These are phyloP conservation scores for Cymbidium sinense DNA, from an alignment of 106 monocot species.

Conservation along the genomic window DNA sequence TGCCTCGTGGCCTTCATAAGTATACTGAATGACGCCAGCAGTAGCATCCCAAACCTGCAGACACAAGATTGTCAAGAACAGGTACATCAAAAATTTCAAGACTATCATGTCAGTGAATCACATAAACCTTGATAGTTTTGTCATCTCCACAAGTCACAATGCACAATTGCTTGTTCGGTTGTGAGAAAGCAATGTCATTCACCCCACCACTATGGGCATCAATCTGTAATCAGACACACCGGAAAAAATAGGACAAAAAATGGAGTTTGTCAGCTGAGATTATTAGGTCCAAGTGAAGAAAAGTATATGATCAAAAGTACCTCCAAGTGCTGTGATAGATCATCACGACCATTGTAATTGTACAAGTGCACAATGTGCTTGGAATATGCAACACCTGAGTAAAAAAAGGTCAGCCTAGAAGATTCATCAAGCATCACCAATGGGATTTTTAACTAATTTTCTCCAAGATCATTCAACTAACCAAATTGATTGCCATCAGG, in stretches of 20 bases:
- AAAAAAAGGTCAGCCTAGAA: not conserved
- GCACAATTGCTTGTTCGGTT: conserved; percentile 31
- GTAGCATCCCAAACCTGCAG: conserved; percentile 46
- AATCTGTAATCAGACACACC: conserved; percentile 30
- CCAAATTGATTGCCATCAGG: conserved; percentile 37
- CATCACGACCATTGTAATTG: conserved; percentile 35
- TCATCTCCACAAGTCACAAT: conserved; percentile 85
- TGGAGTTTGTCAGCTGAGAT: not conserved
- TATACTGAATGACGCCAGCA: conserved; percentile 19
- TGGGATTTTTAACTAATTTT: not conserved
- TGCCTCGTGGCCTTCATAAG: conserved; percentile 43
- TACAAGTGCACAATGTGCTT: conserved; percentile 63
- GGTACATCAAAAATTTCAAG: not conserved
- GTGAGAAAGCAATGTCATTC: conserved; percentile 79
- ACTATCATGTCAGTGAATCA: conserved; percentile 1
- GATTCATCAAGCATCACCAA: not conserved
- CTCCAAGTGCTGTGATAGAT: conserved; percentile 34
- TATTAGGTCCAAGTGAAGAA: not conserved
- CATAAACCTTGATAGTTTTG: conserved; percentile 55
- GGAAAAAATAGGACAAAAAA: not conserved
- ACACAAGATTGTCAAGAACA: not conserved
- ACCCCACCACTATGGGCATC: conserved; percentile 85
- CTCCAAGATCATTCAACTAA: conserved; percentile 9
- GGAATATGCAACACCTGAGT: conserved; percentile 41
- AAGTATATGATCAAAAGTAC: conserved; percentile 15